Evolutionary conservation across 805 yeast species (phyloP), one percentile per base, ranked within the genome.

Genomic region (Nadsonia fulvescens): DNA sequence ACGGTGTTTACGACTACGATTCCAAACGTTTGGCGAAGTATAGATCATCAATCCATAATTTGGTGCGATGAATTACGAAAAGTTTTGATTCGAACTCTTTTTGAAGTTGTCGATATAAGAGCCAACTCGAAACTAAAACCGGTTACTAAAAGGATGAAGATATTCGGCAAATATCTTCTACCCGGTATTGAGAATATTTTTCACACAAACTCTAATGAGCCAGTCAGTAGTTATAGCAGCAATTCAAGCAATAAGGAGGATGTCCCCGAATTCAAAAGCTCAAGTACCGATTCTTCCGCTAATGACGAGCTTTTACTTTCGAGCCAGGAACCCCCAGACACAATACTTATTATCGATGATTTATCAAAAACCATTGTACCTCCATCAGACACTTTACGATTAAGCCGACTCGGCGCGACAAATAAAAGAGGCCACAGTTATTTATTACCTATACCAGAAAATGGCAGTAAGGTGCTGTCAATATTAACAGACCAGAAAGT

Each of bases 41-140:
- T 79, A 17, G 95, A 83, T 46, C 95, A 83, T 52, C 57, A 79
- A 37, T 93, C 94, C 2, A 70, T 83, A 25, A 93, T 82, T 0
- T 83, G 95, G 95, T 83, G 95, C 49, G 75, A 72, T 33, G 93
- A 81, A 43, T 48, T 81, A 22, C 58, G 94, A 32, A 54, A 60
- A 22, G 62, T 58, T 8, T 33, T 83, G 3, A 72, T 75, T 6
- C 51, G 52, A 24, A 52, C 67, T 0, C 43, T 83, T 13, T 49
- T 78, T 24, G 71, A 66, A 20, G 54, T 73, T 10, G 63, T 66
- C 6, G 37, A 35, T 20, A 15, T 25, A 10, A 4, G 15, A 18
- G 7, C 22, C 36, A 4, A 11, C 1, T 20, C 31, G 23, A 30
- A 38, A 14, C 70, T 82, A 0, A 51, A 52, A 21, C 43, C 66